Evolutionary conservation across 2,329 filamentous ascomycete genomes (phyloP), one percentile per base, ranked within the genome.

Genomic region (Tolypocladium album): DNA sequence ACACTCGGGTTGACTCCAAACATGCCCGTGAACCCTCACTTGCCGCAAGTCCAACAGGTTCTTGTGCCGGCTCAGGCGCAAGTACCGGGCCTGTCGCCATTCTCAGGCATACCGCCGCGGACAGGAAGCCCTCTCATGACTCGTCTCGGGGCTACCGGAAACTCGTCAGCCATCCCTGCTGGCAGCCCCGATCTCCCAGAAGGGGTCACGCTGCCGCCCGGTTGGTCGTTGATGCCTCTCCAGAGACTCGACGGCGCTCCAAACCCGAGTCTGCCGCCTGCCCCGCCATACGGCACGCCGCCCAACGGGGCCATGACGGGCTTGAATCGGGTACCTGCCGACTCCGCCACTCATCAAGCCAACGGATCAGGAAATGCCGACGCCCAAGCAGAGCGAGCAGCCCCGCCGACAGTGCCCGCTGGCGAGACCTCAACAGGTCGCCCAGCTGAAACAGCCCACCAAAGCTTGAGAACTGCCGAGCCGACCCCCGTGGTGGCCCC

Each of bases 181-280:
- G 84, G 84, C 22, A 86, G 83, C 65, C 70, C 81, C 24, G 83
- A 86, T 9, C 75, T 88, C 11, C 86, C 86, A 0, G 80, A 84
- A 59, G 85, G 85, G 7, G 77, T 88, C n/a, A 78, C 81, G 6
- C 79, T 88, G 24, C 86, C 86, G 2, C 77, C 80, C 36, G 86
- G 86, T 6, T 88, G 86, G 86, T 82, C 83, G 27, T 71, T 88
- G 45, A 73, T 88, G 55, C 85, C 86, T 31, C 75, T 88, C 2
- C 80, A 86, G 63, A 78, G 82, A 31, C 64, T 83, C 11, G 79
- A 82, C 57, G 75, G 72, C n/a, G 67, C 64, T 4, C 67, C 69
- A 17, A 70, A 55, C 22, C 67, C 57, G 20, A 39, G 65, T 62
- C 65, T 67, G 45, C 58, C 64, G 36, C 31, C 58, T 15, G 64